A percentile compares a stretch with the other conserved stretches of the same genome.
These are phyloP conservation scores for Fragaria ananassa DNA, from an alignment of 306 rosid genomes.

Conservation along the genomic window DNA sequence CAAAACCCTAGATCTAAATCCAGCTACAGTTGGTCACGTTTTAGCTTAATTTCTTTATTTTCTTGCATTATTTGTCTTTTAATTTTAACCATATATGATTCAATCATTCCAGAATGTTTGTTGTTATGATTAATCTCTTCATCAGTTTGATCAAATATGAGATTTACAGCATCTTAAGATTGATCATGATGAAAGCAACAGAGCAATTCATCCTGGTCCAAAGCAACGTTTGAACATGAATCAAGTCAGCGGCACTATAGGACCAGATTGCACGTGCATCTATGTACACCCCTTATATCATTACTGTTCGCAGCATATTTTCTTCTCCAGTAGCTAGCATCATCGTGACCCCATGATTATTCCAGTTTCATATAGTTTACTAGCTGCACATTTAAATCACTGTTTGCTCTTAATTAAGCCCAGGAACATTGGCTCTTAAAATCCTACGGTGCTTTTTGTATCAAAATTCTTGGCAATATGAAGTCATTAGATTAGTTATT, in stretches of 20 bases:
- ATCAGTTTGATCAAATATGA: no score
- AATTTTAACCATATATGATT: no score
- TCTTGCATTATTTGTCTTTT: no score
- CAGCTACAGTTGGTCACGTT: no score
- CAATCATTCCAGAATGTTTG: no score
- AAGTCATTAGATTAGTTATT: neutral
- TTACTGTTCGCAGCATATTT: neutral
- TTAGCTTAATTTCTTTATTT: no score
- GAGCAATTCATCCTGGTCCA: slow-evolving; percentile 18
- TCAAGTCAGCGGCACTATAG: slow-evolving; percentile 34
- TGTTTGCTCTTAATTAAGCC: neutral
- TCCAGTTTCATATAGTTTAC: neutral
- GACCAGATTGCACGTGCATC: slow-evolving; percentile 39
- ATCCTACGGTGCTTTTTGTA: neutral
- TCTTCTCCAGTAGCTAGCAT: neutral
- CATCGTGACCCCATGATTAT: neutral
- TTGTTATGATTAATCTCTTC: no score
- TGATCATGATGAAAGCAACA: slow-evolving; percentile 17
- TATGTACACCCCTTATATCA: neutral
- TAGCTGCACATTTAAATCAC: neutral
- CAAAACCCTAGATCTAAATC: no score
- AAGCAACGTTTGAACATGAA: slow-evolving; percentile 31
- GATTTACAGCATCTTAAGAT: neutral
- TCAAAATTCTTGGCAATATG: neutral
- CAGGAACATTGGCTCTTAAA: neutral